Evolutionary conservation across 2,329 filamentous ascomycete species (phyloP).

Genomic region (Coniochaeta sp.): DNA sequence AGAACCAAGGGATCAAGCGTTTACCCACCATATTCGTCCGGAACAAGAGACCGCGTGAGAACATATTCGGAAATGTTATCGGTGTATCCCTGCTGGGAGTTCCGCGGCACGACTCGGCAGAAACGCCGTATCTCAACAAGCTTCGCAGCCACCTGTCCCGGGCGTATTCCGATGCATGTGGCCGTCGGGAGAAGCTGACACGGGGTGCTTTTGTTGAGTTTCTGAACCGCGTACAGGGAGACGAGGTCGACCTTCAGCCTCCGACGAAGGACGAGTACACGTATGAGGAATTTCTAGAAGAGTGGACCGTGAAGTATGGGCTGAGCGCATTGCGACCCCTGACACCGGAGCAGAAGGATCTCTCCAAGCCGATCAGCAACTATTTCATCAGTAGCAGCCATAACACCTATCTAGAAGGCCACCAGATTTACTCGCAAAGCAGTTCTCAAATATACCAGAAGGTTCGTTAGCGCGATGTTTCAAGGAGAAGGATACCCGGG

Average conservation of each 20-base stretch:
- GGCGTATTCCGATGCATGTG: slow-evolving; percentile 38
- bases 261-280: slow-evolving; percentile 33
- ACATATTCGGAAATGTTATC: not conserved
- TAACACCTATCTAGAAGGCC: slow-evolving; percentile 86
- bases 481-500: not conserved
- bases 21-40: not conserved
- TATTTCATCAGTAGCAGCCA: slow-evolving; percentile 95
- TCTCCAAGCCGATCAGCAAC: slow-evolving; percentile 66
- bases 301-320: slow-evolving; percentile 35
- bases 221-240: slow-evolving; percentile 41
- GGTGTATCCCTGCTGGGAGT: not conserved
- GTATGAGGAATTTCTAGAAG: slow-evolving; percentile 41
- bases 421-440: slow-evolving; percentile 73
- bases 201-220: slow-evolving; percentile 37
- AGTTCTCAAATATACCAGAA: slow-evolving; percentile 72
- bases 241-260: slow-evolving; percentile 28
- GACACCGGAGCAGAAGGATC: slow-evolving; percentile 40
- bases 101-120: not conserved
- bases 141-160: slow-evolving; percentile 28
- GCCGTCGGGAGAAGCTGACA: slow-evolving; percentile 21
- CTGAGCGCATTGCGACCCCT: slow-evolving; percentile 36
- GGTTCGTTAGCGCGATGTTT: slow-evolving; percentile 35
- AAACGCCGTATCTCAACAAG: not conserved
- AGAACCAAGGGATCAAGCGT: not conserved
- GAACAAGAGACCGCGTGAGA: not conserved